Evolutionary conservation across 164 flowering plant genomes (phyloP).

Genomic region (Aristolochia contorta): DNA sequence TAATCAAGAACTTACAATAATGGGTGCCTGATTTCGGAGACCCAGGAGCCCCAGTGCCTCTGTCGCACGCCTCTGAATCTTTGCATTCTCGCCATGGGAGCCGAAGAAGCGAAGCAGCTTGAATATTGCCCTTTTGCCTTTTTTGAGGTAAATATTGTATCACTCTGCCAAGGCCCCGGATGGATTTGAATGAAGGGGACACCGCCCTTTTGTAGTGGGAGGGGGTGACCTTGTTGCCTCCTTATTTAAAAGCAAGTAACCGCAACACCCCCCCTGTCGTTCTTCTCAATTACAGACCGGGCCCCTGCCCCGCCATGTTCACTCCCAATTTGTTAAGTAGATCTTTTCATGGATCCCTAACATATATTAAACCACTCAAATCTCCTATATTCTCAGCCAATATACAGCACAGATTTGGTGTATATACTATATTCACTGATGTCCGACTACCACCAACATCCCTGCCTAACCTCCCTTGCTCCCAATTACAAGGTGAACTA

Average conservation of each 20-base stretch:
- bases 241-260: background rate
- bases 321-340: background rate
- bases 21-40: conserved; percentile 22
- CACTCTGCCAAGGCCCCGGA: background rate
- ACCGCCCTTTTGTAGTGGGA: conserved; percentile 10
- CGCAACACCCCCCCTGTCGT: background rate
- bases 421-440: no score
- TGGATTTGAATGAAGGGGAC: conserved; percentile 3
- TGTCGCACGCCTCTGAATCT: conserved; percentile 22
- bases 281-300: background rate
- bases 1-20: conserved; percentile 12
- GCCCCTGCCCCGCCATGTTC: background rate
- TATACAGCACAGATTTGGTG: background rate
- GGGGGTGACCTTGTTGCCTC: background rate
- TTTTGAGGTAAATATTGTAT: background rate
- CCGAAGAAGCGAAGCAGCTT: background rate
- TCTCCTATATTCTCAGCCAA: background rate
- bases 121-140: background rate
- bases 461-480: no score
- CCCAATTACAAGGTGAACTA: no score
- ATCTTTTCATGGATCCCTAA: background rate
- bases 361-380: background rate
- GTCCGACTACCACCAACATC: no score
- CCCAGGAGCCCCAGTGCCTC: conserved; percentile 24
- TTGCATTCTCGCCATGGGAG: conserved; percentile 11